phyloP scores from a whole-genome alignment of 306 rosid species.

The Fragaria nilgerrensis region DNA sequence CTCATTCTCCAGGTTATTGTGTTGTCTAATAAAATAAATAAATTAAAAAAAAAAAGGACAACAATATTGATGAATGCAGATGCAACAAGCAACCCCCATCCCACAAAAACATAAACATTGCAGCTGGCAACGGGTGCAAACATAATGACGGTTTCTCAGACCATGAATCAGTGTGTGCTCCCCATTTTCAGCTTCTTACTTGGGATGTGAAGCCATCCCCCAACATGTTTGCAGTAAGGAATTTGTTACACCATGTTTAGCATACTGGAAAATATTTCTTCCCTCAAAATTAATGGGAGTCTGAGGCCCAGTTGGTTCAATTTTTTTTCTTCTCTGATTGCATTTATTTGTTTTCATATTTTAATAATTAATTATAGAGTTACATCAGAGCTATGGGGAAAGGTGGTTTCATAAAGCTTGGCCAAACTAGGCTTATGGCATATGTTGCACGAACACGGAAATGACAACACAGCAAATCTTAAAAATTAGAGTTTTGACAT shows the following conservation, averaged over 20 bases:
- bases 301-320: not conserved
- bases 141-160: not conserved
- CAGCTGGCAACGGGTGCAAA: not conserved
- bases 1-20: not conserved
- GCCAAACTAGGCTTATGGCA: too few relatives aligned
- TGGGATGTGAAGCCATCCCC: not conserved
- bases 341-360: not conserved
- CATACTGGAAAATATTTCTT: not conserved
- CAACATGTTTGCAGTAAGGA: not conserved
- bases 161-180: not conserved
- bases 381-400: not conserved
- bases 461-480: too few relatives aligned
- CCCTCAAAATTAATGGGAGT: not conserved
- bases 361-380: not conserved
- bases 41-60: not conserved
- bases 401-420: not conserved
- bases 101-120: not conserved
- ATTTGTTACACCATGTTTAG: not conserved
- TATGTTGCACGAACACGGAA: too few relatives aligned
- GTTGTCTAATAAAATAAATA: not conserved
- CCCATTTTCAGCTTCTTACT: slow-evolving; percentile 1
- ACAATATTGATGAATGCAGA: not conserved
- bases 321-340: not conserved
- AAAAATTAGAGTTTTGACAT: too few relatives aligned
- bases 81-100: slow-evolving; percentile 5